Percentiles rank a stretch among this genome's conserved stretches.
Conservation (phyloP, 2,329 filamentous ascomycete genomes). For the Trichoderma polysporum region DNA sequence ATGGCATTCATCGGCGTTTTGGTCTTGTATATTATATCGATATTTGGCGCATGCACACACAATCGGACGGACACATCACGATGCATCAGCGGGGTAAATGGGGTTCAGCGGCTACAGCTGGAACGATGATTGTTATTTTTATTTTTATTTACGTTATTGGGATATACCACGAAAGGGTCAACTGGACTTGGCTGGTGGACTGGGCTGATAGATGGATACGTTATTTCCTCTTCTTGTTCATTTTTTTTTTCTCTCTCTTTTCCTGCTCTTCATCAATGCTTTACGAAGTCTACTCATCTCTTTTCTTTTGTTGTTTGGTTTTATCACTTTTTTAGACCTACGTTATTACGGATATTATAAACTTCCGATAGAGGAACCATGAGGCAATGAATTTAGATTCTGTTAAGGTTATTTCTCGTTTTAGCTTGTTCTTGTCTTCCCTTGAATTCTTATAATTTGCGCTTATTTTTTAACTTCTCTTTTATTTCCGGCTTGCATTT, state of each 20-base stretch:
- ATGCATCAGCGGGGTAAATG: conserved; percentile 8
- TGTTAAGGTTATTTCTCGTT: background rate
- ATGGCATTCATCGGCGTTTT: conserved; percentile 15
- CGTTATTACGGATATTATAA: background rate
- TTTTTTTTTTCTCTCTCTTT: background rate
- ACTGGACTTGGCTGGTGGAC: background rate
- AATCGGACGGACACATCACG: conserved; percentile 3
- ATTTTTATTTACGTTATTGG: background rate
- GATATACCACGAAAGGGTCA: conserved; percentile 1
- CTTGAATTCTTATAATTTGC: background rate
- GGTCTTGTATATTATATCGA: conserved; percentile 13
- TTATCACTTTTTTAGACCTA: background rate
- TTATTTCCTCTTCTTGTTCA: background rate
- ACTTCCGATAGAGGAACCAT: conserved; percentile 13
- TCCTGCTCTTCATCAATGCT: background rate
- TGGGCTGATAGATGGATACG: background rate
- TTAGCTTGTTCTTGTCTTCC: background rate
- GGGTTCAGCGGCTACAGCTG: background rate
- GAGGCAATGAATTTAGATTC: conserved; percentile 5
- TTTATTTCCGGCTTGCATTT: background rate
- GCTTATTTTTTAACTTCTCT: background rate
- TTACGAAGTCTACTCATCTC: background rate
- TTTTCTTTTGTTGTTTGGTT: background rate
- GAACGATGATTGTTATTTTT: background rate
- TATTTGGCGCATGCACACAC: conserved; percentile 16